Evolutionary conservation across 148 eudicot genomes (phyloP).

Genomic region (Beta vulgaris): DNA sequence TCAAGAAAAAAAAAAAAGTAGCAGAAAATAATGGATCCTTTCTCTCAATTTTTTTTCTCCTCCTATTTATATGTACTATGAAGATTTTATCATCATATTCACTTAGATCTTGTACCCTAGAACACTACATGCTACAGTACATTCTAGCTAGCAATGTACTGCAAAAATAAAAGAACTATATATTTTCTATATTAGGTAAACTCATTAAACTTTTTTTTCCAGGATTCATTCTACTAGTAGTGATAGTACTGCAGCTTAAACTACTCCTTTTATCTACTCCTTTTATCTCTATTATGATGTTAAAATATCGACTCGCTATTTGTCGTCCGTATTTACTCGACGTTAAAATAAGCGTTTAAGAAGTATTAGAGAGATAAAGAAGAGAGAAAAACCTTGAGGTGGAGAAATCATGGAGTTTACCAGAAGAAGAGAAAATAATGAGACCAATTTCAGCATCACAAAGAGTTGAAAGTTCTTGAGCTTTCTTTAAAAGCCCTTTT

Average conservation of each 20-base stretch:
- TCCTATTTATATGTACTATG: background rate
- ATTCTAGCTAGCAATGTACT: no score
- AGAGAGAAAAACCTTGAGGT: constrained; percentile 25
- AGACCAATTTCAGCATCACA: constrained; percentile 36
- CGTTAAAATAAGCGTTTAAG: no score
- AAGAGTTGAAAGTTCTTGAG: constrained; percentile 35
- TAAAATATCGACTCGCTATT: no score
- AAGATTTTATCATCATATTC: background rate
- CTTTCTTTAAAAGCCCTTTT: constrained; percentile 39
- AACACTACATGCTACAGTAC: no score
- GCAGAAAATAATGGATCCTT: no score
- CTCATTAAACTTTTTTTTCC: background rate
- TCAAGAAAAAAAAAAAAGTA: no score
- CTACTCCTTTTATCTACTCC: no score
- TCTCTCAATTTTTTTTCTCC: background rate
- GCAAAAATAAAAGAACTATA: background rate
- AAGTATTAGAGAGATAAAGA: background rate
- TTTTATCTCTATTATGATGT: no score
- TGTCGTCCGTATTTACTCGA: no score
- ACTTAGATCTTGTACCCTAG: background rate
- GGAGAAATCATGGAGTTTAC: constrained; percentile 29
- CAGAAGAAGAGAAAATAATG: constrained; percentile 36
- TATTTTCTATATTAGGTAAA: background rate
- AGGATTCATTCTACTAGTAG: background rate
- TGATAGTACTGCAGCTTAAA: background rate